These are phyloP conservation scores for Aspergillus ellipticus DNA, from an alignment of 495 filamentous ascomycete species.

Conservation along the genomic window DNA sequence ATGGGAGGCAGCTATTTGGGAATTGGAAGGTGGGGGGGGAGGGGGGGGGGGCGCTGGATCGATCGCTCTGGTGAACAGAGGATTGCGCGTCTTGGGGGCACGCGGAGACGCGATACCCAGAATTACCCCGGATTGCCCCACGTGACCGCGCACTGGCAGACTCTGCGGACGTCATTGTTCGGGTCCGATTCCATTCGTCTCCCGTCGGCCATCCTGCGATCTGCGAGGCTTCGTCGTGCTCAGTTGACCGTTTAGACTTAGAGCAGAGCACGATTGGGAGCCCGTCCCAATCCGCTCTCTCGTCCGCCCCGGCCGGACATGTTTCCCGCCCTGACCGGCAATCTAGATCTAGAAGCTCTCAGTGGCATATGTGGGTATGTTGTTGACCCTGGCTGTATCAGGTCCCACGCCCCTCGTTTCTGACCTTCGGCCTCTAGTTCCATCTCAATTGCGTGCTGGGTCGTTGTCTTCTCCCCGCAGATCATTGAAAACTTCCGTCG, in stretches of 20 bases:
- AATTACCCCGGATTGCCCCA: constrained; percentile 3
- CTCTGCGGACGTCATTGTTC: constrained; percentile 13
- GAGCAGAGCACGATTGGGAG: background rate
- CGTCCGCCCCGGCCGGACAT: constrained; percentile 35
- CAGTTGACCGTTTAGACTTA: background rate
- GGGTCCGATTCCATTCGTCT: background rate
- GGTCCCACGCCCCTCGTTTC: background rate
- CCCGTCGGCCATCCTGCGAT: background rate
- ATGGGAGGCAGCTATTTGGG: too few relatives aligned
- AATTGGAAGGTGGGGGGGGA: too few relatives aligned
- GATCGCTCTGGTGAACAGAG: too few relatives aligned
- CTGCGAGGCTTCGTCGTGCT: background rate
- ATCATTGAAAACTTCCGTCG: constrained; percentile 94
- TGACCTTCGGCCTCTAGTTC: constrained; percentile 54
- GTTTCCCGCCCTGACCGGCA: constrained; percentile 64
- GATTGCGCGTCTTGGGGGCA: too few relatives aligned
- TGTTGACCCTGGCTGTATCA: background rate
- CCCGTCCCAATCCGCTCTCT: constrained; percentile 13
- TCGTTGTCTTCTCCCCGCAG: constrained; percentile 95
- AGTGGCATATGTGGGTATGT: constrained; percentile 80
- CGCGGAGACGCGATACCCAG: too few relatives aligned
- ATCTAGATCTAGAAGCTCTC: constrained; percentile 79
- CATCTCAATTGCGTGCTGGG: constrained; percentile 95
- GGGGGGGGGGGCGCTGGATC: too few relatives aligned
- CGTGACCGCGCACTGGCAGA: constrained; percentile 2